phyloP scores from a whole-genome alignment of 176 grass and related monocot species.

The Bonia amplexicaulis region DNA sequence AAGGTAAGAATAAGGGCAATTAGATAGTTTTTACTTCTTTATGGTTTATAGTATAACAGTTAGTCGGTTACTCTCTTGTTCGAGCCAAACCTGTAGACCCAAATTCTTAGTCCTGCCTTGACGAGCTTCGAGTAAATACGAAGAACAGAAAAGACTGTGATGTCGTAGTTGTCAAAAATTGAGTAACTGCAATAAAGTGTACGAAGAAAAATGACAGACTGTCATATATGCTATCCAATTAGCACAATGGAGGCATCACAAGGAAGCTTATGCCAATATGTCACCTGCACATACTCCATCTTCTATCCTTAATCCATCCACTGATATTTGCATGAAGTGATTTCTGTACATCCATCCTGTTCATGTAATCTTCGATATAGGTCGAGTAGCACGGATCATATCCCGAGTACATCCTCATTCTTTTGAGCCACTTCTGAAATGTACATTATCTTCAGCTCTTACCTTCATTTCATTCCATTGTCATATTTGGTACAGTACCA shows the following conservation, averaged over 20 bases:
- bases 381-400: slow-evolving; percentile 69
- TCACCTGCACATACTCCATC: slow-evolving; percentile 75
- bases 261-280: neutral
- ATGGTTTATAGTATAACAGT: neutral
- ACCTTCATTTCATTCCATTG: neutral
- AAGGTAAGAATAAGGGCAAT: neutral
- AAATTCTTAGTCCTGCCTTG: slow-evolving; percentile 71
- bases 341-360: slow-evolving; percentile 65
- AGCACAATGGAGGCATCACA: neutral
- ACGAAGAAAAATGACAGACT: neutral
- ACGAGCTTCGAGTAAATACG: slow-evolving; percentile 79
- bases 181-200: slow-evolving; percentile 44
- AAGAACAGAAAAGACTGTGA: slow-evolving; percentile 53
- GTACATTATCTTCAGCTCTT: neutral
- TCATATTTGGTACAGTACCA: neutral
- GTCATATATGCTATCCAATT: neutral
- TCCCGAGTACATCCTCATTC: slow-evolving; percentile 56
- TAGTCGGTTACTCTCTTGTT: neutral
- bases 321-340: slow-evolving; percentile 63
- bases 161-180: slow-evolving; percentile 45
- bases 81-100: slow-evolving; percentile 74
- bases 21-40: neutral
- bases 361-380: slow-evolving; percentile 68
- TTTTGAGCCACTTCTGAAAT: slow-evolving; percentile 34
- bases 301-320: slow-evolving; percentile 48